Base-by-base conservation (phyloP, 345 rosid genomes). In the Lagerstroemia speciosa region DNA sequence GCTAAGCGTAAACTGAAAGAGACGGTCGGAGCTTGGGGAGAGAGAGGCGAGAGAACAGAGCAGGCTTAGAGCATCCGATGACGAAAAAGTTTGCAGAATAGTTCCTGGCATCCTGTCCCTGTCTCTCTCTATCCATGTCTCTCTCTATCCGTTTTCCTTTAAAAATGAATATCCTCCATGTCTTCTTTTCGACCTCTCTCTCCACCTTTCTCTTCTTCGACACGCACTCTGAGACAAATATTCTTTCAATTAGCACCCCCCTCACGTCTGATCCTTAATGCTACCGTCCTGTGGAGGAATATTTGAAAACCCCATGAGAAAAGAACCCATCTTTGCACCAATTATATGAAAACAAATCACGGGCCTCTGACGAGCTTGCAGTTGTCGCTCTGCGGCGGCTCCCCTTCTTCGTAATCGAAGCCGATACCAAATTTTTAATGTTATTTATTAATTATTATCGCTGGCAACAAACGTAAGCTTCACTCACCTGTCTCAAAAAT, bases 11-110 rank as follows among this genome's bases (percentile, higher is more conserved):
- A 48, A 48, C 24, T 48, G 55, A 19, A 46, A 46, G n/a, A 16
- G 53, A 46, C n/a, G 53, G n/a, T 19, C 53, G 2, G 53, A 46
- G 22, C 14, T 11, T 3, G 1, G 53, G 17, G 53, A 6, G 53
- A 17, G 10, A 48, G 55, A 48, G 55, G 20, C 8, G 20, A 9
- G 8, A 48, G 17, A 41, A 41, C 14, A 45, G 55, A 20, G 17
- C 6, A 64, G 53, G 62, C 36, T 5, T 80, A 73, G 77, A 74
- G 86, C 71, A 83, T 81, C 85, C 81, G 43, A 83, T 78, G 83
- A 58, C 66, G 38, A 73, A 74, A 71, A 62, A 31, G 37, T 32
- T 12, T 62, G 66, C 19, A 53, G 15, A 15, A 55, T 29, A 30
- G 46, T 11, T 41, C 46, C 46, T n/a, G n/a, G n/a, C n/a, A n/a